Evolutionary conservation across 257 asterid genomes (phyloP), one percentile per base, ranked within the genome.

Genomic region (Eucommia ulmoides): DNA sequence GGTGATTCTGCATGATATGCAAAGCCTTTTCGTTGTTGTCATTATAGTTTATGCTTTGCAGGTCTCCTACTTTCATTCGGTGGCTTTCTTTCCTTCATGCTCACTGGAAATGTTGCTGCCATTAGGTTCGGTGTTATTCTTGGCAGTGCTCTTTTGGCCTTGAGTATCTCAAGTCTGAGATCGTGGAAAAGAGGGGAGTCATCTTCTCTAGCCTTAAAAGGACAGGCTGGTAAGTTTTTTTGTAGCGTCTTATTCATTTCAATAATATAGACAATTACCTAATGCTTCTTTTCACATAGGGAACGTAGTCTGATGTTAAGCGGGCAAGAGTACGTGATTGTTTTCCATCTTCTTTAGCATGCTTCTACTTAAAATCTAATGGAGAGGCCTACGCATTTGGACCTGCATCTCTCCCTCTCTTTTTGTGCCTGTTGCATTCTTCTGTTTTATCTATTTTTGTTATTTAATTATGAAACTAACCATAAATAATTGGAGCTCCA

Each of bases 81-180:
- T 48, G 97, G 97, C 55, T 78, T 88, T 69, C 71, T 83, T 55
- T 66, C 78, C 50, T 88, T 88, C 68, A 87, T 87, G 96, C 51
- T 83, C 41, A 74, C 80, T 23, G 96, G 94, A 45, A 87, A 84
- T 54, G 52, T 76, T 53, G 66, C 88, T 62, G 91, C 92, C 54
- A 69, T 83, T 59, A 77, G 97, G 59, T 88, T 88, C 51, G 95
- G 95, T 44, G 70, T 83, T 62, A 64, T 83, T 60, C 95, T 83
- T 56, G 97, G 97, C 22, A 88, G 94, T 22, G 21, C 79, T 33
- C 87, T 88, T 62, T 72, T 88, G 77, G 95, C 84, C 51, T 55
- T 88, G 59, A 81, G 96, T 65, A 56, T 83, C 67, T 62, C 88
- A 53, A 88, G 95, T 63, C 74, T 88, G 65, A 75, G 79, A 75